A percentile compares a stretch with the other conserved stretches of the same genome.
These are phyloP conservation scores for Ziziphus jujuba DNA, from an alignment of 306 rosid species.

Conservation along the genomic window DNA sequence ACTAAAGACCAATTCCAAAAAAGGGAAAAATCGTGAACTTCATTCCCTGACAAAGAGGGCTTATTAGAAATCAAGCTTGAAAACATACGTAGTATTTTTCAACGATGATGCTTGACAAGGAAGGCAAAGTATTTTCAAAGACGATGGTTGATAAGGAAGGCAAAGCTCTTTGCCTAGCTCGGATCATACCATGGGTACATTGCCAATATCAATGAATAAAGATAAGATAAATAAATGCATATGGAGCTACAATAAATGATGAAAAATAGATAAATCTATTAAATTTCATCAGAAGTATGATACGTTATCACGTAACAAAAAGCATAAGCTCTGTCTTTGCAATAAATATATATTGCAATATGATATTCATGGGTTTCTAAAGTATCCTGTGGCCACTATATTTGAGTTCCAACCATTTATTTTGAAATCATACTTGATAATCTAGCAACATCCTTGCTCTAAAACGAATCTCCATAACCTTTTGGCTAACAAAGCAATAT, in stretches of 20 bases:
- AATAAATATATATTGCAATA: not conserved
- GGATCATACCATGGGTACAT: too few relatives aligned
- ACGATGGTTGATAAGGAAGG: too few relatives aligned
- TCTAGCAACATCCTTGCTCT: too few relatives aligned
- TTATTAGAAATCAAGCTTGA: slow-evolving; percentile 12
- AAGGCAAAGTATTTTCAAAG: too few relatives aligned
- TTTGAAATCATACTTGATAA: too few relatives aligned
- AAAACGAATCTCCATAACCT: too few relatives aligned
- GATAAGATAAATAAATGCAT: slow-evolving; percentile 77
- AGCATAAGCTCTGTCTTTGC: not conserved
- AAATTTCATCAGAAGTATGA: not conserved
- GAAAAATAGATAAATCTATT: slow-evolving; percentile 18
- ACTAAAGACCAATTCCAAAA: slow-evolving; percentile 4
- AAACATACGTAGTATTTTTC: slow-evolving; percentile 75
- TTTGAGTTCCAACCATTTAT: too few relatives aligned
- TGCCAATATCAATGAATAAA: too few relatives aligned
- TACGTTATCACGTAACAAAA: not conserved
- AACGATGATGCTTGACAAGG: slow-evolving; percentile 70
- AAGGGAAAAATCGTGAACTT: not conserved
- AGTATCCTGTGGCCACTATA: too few relatives aligned
- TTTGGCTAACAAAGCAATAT: too few relatives aligned
- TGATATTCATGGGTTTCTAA: too few relatives aligned
- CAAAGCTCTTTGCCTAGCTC: too few relatives aligned
- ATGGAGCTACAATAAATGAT: slow-evolving; percentile 57
- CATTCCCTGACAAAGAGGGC: not conserved